Evolutionary conservation across 495 filamentous ascomycete genomes (phyloP), one percentile per base, ranked within the genome.

Genomic region (Lichenothelia convexa): DNA sequence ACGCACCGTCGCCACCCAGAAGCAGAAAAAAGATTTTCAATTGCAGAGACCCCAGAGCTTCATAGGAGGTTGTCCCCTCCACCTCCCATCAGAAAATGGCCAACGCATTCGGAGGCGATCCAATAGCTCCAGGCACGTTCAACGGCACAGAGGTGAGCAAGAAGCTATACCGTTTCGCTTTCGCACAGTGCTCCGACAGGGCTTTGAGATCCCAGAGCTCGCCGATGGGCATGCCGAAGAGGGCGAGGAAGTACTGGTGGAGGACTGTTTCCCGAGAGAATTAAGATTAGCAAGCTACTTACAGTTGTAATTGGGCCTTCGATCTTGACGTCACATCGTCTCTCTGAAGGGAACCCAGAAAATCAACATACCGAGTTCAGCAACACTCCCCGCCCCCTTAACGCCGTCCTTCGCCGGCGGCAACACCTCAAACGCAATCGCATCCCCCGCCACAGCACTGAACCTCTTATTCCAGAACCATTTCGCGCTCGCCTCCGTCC

Each of bases 181-280:
- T 43, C 31, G 51, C 43, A 56, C 68, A 72, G 41, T 57, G 54
- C 44, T 46, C 37, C 16, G 47, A 47, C 43, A 73, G 46, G 23
- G 45, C 47, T 53, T 72, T 66, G 26, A 72, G 42, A 52, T 73
- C 64, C 51, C 70, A 73, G 42, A 71, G 45, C 54, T 75, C 70
- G 1, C 69, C 69, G 45, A 75, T 68, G 3, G 69, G 69, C 40
- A 62, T 39, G 2, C 70, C 70, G 67, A 66, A 75, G 5, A 63
- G 63, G 3, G 55, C 61, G 18, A 73, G 45, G 20, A 67, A 43
- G 60, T 60, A 68, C 43, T 73, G 57, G 49, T 72, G 68, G 35
- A 73, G 8, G 1, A 12, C 31, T 33, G 9, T 29, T 13, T 11
- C 24, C 9, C 9, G 24, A 1, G 15, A 2, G 2, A 29, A 29